Evolutionary conservation across 768 basidiomycete genomes (phyloP).

Genomic region (Paxillus rubicundulus): DNA sequence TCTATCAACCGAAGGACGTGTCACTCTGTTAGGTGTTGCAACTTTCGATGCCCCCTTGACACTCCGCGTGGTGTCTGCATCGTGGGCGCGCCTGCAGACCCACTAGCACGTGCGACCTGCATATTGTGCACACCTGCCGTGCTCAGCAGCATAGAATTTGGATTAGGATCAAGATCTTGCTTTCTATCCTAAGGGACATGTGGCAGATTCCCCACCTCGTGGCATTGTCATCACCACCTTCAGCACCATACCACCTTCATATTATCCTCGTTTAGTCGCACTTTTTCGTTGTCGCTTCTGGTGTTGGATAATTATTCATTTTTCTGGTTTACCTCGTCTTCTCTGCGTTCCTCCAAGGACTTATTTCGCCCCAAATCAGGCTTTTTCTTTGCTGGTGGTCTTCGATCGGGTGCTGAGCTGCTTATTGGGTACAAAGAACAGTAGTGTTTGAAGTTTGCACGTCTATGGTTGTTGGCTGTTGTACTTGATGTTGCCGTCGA

Average conservation of each 20-base stretch:
- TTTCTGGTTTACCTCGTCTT: not conserved
- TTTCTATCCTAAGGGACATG: not conserved
- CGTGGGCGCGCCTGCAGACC: not conserved
- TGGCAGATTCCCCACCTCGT: not conserved
- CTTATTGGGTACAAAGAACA: too few species aligned
- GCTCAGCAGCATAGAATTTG: not conserved
- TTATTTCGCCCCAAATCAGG: not conserved
- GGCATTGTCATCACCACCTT: not conserved
- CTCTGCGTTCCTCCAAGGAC: not conserved
- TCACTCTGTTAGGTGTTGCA: not conserved
- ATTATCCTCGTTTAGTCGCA: not conserved
- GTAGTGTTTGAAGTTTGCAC: too few species aligned
- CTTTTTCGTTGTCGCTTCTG: not conserved
- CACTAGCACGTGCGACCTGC: not conserved
- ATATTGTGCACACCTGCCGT: not conserved
- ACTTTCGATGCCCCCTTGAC: not conserved
- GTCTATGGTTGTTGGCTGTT: too few species aligned
- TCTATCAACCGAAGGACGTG: slow-evolving; percentile 6
- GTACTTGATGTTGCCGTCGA: too few species aligned
- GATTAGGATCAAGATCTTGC: slow-evolving; percentile 1
- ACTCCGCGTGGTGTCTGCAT: not conserved
- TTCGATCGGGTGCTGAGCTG: too few species aligned
- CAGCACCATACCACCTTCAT: not conserved
- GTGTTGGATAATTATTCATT: not conserved
- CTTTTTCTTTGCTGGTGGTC: too few species aligned